Evolutionary conservation across 2,329 filamentous ascomycete genomes (phyloP).

Genomic region (Trichoderma citrinoviride): DNA sequence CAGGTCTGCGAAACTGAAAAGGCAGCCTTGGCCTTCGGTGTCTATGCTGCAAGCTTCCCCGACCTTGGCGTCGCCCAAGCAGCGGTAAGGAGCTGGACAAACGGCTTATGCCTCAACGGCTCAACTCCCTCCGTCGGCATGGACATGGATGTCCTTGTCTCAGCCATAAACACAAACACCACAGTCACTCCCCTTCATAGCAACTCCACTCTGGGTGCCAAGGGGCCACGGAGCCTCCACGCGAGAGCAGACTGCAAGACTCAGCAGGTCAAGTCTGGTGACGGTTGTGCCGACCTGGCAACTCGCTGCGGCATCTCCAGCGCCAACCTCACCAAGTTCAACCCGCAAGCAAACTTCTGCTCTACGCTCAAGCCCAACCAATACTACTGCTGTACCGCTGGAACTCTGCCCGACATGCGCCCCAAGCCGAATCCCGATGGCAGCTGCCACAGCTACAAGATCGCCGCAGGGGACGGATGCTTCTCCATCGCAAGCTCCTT

Average conservation of each 20-base stretch:
- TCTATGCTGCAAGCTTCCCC: conserved; percentile 18
- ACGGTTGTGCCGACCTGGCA: conserved; percentile 37
- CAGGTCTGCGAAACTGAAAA: neutral
- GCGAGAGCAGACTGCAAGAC: neutral
- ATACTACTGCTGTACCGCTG: conserved; percentile 39
- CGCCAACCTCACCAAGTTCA: conserved; percentile 36
- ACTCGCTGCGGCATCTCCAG: conserved; percentile 37
- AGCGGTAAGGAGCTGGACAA: neutral
- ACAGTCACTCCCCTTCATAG: neutral
- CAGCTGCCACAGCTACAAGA: conserved; percentile 38
- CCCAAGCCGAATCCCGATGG: conserved; percentile 28
- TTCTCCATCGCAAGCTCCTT: conserved; percentile 32
- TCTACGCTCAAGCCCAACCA: conserved; percentile 31
- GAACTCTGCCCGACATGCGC: conserved; percentile 22
- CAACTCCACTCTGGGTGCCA: neutral
- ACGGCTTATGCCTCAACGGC: neutral
- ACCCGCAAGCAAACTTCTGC: conserved; percentile 30
- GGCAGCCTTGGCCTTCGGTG: neutral
- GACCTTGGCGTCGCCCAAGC: conserved; percentile 6
- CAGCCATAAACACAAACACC: neutral
- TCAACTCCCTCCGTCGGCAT: neutral
- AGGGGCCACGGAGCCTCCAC: neutral
- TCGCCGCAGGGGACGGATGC: conserved; percentile 38
- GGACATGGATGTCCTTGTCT: neutral
- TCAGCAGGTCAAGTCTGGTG: conserved; percentile 25